A percentile compares a stretch with the other conserved stretches of the same genome.
phyloP scores from a whole-genome alignment of 495 filamentous ascomycete genomes.

The Penicillium coffeae region DNA sequence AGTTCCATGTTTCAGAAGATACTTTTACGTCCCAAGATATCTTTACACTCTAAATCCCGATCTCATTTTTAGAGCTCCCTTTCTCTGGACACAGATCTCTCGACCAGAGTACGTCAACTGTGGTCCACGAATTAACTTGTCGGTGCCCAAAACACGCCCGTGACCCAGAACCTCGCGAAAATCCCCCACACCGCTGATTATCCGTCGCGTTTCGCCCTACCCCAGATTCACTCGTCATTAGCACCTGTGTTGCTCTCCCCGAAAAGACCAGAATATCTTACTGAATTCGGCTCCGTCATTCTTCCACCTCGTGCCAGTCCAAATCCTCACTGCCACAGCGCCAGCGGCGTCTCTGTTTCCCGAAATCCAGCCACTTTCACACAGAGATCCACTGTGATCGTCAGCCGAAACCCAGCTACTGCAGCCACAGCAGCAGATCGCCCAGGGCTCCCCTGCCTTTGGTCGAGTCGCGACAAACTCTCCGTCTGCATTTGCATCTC shows the following conservation, averaged over 20 bases:
- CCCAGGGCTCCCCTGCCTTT: constrained; percentile 10
- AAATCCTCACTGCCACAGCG: no score
- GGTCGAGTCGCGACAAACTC: background rate
- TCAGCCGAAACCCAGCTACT: constrained; percentile 19
- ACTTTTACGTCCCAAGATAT: no score
- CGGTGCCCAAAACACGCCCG: no score
- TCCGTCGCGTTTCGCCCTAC: background rate
- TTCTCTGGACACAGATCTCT: background rate
- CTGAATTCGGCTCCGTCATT: no score
- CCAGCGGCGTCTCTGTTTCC: background rate
- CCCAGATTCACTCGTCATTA: background rate
- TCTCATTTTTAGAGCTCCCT: no score
- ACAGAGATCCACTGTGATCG: constrained; percentile 21
- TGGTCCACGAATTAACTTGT: background rate
- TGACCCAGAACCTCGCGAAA: background rate
- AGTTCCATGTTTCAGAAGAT: background rate
- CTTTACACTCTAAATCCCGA: background rate
- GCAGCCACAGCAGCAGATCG: constrained; percentile 16
- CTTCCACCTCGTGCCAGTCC: no score
- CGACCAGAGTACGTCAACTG: background rate
- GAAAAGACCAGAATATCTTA: no score
- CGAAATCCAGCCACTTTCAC: constrained; percentile 14
- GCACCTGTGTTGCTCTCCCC: background rate
- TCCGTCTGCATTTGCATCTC: no score
- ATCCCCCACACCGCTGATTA: background rate